A percentile compares a stretch with the other conserved stretches of the same genome.
Evolutionary conservation across 441 rosid species (phyloP).

Genomic region (Codiaeum variegatum): DNA sequence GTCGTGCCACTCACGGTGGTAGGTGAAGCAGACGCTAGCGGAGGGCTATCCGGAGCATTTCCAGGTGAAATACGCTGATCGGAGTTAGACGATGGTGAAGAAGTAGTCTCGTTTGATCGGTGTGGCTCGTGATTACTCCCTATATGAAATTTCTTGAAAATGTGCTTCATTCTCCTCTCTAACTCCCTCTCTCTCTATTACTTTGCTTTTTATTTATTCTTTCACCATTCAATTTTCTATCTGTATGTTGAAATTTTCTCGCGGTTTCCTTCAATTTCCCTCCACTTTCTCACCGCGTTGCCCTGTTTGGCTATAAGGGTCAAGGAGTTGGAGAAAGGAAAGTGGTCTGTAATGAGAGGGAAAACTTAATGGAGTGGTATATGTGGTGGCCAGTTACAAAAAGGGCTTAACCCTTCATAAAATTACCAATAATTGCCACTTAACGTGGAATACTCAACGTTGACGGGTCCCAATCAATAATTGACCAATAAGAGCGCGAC

Average conservation of each 20-base stretch:
- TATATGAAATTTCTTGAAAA: constrained; percentile 85
- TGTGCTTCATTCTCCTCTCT: constrained; percentile 62
- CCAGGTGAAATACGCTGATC: constrained; percentile 41
- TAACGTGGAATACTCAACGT: background rate
- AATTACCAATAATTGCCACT: constrained; percentile 40
- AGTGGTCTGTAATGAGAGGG: constrained; percentile 24
- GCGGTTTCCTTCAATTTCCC: constrained; percentile 18
- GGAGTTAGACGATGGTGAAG: constrained; percentile 33
- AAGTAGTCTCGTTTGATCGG: constrained; percentile 56
- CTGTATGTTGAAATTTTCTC: background rate
- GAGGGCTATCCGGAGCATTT: constrained; percentile 35
- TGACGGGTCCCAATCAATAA: constrained; percentile 2
- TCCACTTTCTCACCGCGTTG: background rate
- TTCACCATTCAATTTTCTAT: background rate
- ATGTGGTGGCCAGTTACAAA: background rate
- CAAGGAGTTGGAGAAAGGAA: constrained; percentile 1
- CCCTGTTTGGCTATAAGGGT: constrained; percentile 12
- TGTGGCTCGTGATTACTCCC: constrained; percentile 67
- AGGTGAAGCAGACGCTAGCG: constrained; percentile 36
- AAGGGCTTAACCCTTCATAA: constrained; percentile 7
- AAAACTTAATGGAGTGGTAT: constrained; percentile 29
- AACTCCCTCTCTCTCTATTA: background rate
- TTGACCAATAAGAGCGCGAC: constrained; percentile 23
- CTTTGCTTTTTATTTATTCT: constrained; percentile 9
- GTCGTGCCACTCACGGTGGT: constrained; percentile 20